phyloP scores from a whole-genome alignment of 192 early-diverging fungal genomes.

The Spinellus fusiger region DNA sequence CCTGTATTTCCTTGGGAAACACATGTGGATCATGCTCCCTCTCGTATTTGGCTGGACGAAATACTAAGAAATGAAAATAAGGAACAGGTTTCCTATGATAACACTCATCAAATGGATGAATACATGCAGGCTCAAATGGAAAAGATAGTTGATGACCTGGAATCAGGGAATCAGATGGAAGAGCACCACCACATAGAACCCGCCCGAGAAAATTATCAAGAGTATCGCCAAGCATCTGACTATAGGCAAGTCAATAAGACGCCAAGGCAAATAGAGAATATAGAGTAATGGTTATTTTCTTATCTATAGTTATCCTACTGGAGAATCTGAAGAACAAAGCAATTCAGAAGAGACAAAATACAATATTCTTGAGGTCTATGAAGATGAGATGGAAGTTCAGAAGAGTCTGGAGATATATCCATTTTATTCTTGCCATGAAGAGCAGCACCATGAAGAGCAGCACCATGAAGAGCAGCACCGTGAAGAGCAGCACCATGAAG shows the following conservation, averaged over 20 bases:
- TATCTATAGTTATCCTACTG: too few species aligned
- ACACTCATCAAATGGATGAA: not conserved
- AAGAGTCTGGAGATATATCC: not conserved
- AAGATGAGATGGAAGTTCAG: too few species aligned
- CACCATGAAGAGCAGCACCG: not conserved
- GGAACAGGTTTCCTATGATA: not conserved
- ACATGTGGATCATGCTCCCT: not conserved
- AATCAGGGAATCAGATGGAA: not conserved
- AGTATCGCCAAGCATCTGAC: not conserved
- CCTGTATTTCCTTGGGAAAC: conserved; percentile 1
- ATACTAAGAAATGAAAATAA: not conserved
- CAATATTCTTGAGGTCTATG: too few species aligned
- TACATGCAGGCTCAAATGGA: not conserved
- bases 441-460: not conserved
- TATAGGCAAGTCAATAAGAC: too few species aligned
- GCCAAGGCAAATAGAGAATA: too few species aligned
- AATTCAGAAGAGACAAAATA: too few species aligned
- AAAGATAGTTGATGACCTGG: not conserved
- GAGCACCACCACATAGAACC: not conserved
- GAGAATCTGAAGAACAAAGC: too few species aligned
- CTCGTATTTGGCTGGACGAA: conserved; percentile 21
- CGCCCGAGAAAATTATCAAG: not conserved
- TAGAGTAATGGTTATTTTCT: too few species aligned
- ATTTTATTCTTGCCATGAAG: not conserved
- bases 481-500: not conserved